Base-by-base conservation (phyloP, 2,329 filamentous ascomycete species). In the Tympanopsis confertula region DNA sequence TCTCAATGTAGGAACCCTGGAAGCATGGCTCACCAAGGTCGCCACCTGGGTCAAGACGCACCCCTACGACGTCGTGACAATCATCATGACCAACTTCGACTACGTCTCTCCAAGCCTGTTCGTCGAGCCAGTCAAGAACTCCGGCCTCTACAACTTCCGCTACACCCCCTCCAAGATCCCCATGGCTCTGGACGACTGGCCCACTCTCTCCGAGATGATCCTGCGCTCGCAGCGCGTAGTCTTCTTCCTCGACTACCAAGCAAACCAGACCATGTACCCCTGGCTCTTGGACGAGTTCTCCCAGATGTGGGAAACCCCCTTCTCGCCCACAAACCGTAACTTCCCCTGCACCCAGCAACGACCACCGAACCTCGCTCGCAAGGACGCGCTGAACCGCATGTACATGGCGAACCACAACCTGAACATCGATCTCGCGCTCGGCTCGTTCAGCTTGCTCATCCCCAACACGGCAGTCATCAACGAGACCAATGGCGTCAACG, bases 331-430 rank as follows among this genome's bases (percentile, higher is more conserved):
- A 13, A 55, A 76, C 51, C 60, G 60, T 36, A 55, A 57, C 1
- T 94, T 94, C 54, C 86, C 87, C 0, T 95, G 88, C 61, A 78
- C 65, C 0, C 68, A 79, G 26, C 75, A 94, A 52, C 78, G 88
- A 0, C 87, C 88, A 1, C 85, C 85, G 0, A 63, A 72, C 32
- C 62, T 93, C 40, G 50, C 61, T 2, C 50, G 54, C 0, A 58
- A 68, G 2, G 66, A 73, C 5, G 69, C 73, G 0, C 62, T 65
- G 41, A 65, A 78, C 20, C 70, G 78, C 32, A 68, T 94, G 58
- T 93, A 88, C 54, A 69, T 94, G 51, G 73, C 82, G 50, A 95
- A 95, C 59, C 88, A 95, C 63, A 95, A 95, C 54, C 69, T 94
- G 41, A 94, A 94, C 55, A 70, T 81, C 41, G 70, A 87, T 46